Evolutionary conservation across 257 asterid species (phyloP), one percentile per base, ranked within the genome.

Genomic region (Nicotiana benthamiana): DNA sequence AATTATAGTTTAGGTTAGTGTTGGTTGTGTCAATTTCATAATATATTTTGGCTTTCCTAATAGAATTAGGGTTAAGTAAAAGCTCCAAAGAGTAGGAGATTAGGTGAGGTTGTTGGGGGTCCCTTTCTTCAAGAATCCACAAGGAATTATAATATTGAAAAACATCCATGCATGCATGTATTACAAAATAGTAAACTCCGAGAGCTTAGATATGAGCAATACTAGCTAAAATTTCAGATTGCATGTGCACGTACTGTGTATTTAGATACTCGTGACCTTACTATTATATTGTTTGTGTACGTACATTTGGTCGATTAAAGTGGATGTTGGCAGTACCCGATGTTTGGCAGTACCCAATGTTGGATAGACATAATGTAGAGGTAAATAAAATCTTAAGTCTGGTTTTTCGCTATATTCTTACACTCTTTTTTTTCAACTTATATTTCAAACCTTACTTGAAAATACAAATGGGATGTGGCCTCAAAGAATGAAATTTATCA

Each of bases 121-220:
- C 79, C 75, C 51, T 60, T 82, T 70, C 80, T 72, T 46, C 24
- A 46, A 81, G 75, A 34, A 70, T 57, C 51, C 66, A 77, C 70
- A 68, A 78, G 15, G 78, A 72, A 72, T 72, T 62, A 26, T 12
- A 75, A 82, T 43, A 77, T 63, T 63, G 52, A 63, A 59, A 81
- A 79, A 52, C 28, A 51, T 51, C 9, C 54, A 40, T 40, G 48
- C 18, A 79, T 83, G 32, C 43, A 65, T 83, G 85, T 80, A 54
- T 80, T 75, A 77, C 81, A 68, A 72, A 82, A 54, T 57, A 57
- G 62, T 86, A 82, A 62, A 15, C 63, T 86, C 86, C 87, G 82
- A 82, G 53, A 62, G 76, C 89, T 86, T 77, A 72, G 60, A 43
- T 72, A 43, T 72, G 40, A 43, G 78, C 20, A 72, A 43, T 22